These are phyloP conservation scores for Leucaena leucocephala DNA, from an alignment of 306 rosid species.

Conservation along the genomic window DNA sequence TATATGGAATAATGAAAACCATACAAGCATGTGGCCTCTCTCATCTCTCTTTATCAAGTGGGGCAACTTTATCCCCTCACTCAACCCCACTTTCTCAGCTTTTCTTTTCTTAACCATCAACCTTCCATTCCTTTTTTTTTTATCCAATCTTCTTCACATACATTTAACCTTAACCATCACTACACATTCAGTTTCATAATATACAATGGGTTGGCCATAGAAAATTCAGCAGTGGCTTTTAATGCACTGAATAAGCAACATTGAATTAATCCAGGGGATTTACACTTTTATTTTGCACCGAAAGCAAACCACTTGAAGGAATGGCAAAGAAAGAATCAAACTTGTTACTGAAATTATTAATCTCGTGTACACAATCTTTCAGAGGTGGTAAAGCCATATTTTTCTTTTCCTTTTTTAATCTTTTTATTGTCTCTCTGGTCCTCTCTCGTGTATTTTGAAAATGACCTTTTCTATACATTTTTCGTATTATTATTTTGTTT, in stretches of 20 bases:
- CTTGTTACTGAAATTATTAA: not conserved
- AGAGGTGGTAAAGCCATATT: not conserved
- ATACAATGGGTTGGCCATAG: not conserved
- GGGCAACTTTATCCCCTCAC: slow-evolving; percentile 53
- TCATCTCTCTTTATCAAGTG: slow-evolving; percentile 59
- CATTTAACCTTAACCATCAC: not conserved
- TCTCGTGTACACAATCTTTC: not conserved
- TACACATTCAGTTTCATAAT: not conserved
- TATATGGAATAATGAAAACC: slow-evolving; percentile 19
- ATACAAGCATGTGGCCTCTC: slow-evolving; percentile 46
- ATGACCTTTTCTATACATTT: not conserved
- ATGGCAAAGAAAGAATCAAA: not conserved
- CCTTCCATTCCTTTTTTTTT: not conserved
- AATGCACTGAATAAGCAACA: not conserved
- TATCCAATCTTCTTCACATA: not conserved
- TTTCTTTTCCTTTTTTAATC: not conserved
- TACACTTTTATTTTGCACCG: not conserved
- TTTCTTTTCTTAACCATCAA: slow-evolving; percentile 32
- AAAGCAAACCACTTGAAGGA: not conserved
- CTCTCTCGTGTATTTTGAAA: not conserved
- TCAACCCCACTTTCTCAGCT: slow-evolving; percentile 43
- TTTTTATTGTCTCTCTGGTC: not conserved
- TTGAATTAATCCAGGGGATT: not conserved
- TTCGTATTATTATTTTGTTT: no score
- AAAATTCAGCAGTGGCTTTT: not conserved